Conservation (phyloP, 192 early-diverging fungal species). For the Backusella mclennaniae region DNA sequence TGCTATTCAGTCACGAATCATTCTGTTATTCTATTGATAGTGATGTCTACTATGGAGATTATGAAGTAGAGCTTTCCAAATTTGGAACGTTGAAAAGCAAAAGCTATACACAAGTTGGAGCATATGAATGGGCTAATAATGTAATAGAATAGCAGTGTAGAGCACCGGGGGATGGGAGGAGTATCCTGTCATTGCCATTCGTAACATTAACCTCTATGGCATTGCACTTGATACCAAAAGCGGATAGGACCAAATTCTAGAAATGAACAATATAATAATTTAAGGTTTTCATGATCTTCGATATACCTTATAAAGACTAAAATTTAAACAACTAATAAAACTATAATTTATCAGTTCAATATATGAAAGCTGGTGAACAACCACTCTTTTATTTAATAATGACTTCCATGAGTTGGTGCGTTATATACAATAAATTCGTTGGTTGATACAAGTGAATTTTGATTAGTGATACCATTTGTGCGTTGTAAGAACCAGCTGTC, state of each 20-base stretch:
- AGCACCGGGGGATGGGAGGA: neutral
- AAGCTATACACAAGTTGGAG: neutral
- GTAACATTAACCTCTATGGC: conserved; percentile 26
- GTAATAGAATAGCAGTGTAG: neutral
- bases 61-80: conserved; percentile 4
- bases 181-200: neutral
- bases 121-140: conserved; percentile 22
- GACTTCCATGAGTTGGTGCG: neutral
- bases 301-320: neutral
- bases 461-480: neutral
- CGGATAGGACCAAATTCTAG: conserved; percentile 38
- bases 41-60: neutral
- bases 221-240: neutral
- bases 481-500: neutral
- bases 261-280: conserved; percentile 22
- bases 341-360: neutral
- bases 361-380: neutral
- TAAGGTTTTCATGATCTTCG: neutral
- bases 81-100: neutral
- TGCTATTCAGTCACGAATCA: conserved; percentile 19
- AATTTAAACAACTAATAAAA: no score
- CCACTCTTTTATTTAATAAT: neutral
- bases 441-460: neutral
- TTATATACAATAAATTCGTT: neutral
- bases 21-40: conserved; percentile 6